Conservation (phyloP, 805 yeast genomes). For the Geotrichum ghanense region DNA sequence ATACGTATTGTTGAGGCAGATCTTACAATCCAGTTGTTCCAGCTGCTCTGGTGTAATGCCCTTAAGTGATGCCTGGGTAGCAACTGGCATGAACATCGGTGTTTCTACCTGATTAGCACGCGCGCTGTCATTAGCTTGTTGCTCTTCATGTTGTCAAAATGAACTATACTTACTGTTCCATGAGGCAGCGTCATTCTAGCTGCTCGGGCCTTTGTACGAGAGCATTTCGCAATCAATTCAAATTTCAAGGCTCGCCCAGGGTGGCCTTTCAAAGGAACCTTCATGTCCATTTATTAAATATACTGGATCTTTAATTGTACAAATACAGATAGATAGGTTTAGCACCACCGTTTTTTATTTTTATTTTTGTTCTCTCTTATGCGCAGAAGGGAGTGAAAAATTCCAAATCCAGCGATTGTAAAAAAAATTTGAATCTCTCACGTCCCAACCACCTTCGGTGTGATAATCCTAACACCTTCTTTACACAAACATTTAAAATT, state of each 20-base stretch:
- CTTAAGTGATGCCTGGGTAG: conserved; percentile 35
- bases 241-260: conserved; percentile 25
- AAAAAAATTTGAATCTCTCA: no score
- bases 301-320: no score
- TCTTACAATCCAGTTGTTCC: conserved; percentile 29
- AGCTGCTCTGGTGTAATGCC: conserved; percentile 34
- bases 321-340: no score
- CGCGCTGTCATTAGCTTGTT: conserved; percentile 4
- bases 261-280: conserved; percentile 7
- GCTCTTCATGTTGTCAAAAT: neutral
- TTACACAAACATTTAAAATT: no score
- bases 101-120: conserved; percentile 24
- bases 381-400: no score
- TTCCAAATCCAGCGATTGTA: no score
- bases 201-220: conserved; percentile 33
- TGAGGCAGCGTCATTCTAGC: conserved; percentile 32
- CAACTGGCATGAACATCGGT: conserved; percentile 39
- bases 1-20: conserved; percentile 34
- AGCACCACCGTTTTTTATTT: no score
- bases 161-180: conserved; percentile 20
- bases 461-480: no score
- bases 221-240: conserved; percentile 31
- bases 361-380: no score
- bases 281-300: conserved; percentile 4
- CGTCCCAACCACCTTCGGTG: no score